phyloP scores from a whole-genome alignment of 2,329 filamentous ascomycete genomes.

The Alternaria solani region DNA sequence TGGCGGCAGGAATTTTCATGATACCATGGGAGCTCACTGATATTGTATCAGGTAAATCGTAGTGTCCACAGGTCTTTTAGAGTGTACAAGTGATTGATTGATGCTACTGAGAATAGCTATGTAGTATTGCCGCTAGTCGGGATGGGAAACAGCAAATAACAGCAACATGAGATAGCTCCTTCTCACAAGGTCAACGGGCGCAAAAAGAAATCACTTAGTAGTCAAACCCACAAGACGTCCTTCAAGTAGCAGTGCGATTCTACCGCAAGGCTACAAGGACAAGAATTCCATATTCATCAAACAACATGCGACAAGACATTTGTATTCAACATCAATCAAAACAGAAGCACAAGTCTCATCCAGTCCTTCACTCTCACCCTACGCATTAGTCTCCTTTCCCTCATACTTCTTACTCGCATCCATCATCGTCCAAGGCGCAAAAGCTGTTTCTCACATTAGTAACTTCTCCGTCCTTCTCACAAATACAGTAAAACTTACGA shows the following conservation, averaged over 20 bases:
- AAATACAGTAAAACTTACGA: slow-evolving; percentile 33
- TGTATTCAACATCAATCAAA: neutral
- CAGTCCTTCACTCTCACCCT: neutral
- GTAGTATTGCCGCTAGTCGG: too few relatives aligned
- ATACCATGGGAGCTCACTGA: neutral
- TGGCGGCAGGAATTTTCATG: neutral
- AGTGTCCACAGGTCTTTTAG: too few relatives aligned
- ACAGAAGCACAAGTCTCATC: neutral
- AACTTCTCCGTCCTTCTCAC: slow-evolving; percentile 1
- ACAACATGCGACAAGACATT: too few relatives aligned
- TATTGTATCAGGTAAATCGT: neutral
- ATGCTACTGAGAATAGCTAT: too few relatives aligned
- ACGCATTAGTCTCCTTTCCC: slow-evolving; percentile 30
- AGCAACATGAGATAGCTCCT: too few relatives aligned
- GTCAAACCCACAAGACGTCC: too few relatives aligned
- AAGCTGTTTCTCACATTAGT: slow-evolving; percentile 22
- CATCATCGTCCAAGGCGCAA: slow-evolving; percentile 34
- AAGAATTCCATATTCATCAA: too few relatives aligned
- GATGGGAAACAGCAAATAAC: too few relatives aligned
- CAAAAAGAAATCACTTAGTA: neutral
- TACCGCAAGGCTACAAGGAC: too few relatives aligned
- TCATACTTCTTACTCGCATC: slow-evolving; percentile 29
- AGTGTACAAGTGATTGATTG: too few relatives aligned
- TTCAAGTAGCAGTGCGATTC: too few relatives aligned
- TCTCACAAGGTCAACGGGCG: neutral